Conservation (phyloP, 2,329 filamentous ascomycete genomes). For the Cytospora mali region DNA sequence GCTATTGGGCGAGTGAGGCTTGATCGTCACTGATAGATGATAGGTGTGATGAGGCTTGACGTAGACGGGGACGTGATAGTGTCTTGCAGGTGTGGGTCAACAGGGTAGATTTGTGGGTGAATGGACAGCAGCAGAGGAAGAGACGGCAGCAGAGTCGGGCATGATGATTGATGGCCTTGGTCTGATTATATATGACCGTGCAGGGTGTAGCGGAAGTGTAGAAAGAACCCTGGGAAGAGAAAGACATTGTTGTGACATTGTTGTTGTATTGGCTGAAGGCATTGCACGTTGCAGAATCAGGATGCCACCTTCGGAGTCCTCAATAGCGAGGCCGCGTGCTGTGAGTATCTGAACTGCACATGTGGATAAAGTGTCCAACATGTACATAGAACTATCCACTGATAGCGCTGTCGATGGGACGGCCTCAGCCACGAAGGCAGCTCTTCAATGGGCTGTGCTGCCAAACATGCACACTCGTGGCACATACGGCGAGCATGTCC, state of each 20-base stretch:
- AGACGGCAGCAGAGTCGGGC: conserved; percentile 16
- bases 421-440: conserved; percentile 12
- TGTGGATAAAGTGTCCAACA: conserved; percentile 18
- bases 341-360: too few species aligned
- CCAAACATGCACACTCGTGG: conserved; percentile 8
- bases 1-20: conserved; percentile 6
- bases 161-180: conserved; percentile 13
- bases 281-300: conserved; percentile 1
- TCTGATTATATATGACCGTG: conserved; percentile 20
- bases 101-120: conserved; percentile 13
- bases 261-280: background rate
- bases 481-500: background rate
- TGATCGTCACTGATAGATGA: background rate
- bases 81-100: conserved; percentile 16
- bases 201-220: conserved; percentile 6
- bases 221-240: too few species aligned
- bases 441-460: conserved; percentile 14
- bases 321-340: too few species aligned
- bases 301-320: conserved; percentile 23
- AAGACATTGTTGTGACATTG: conserved; percentile 9
- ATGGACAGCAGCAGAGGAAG: conserved; percentile 1
- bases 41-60: conserved; percentile 8
- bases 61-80: conserved; percentile 4
- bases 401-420: background rate
- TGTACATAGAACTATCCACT: background rate